Conservation (phyloP, 1,139 yeast genomes). For the Scheffersomyces titani region DNA sequence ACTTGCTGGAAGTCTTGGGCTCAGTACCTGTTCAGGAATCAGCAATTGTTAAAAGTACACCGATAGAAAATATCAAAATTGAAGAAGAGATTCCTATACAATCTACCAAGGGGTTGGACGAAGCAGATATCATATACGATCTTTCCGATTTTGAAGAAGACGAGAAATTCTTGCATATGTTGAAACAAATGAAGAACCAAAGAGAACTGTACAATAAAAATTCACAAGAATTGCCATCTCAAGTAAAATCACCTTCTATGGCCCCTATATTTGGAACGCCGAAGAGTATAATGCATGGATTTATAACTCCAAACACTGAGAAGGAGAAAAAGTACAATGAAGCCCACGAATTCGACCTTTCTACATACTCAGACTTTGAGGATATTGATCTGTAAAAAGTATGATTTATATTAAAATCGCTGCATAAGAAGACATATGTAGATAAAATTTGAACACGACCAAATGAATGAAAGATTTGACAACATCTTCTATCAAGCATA, state of each 20-base stretch:
- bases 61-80: background rate
- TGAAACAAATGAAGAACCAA: slow-evolving; percentile 4
- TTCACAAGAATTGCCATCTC: background rate
- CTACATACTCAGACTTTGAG: slow-evolving; percentile 18
- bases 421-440: background rate
- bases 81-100: background rate
- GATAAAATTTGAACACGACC: background rate
- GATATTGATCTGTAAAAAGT: slow-evolving; percentile 11
- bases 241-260: background rate
- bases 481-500: background rate
- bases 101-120: slow-evolving; percentile 4
- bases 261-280: background rate
- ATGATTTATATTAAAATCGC: background rate
- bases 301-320: slow-evolving; percentile 1
- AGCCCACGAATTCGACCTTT: slow-evolving; percentile 16
- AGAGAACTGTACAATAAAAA: background rate
- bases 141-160: slow-evolving; percentile 33
- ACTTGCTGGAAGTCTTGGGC: background rate
- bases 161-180: slow-evolving; percentile 16
- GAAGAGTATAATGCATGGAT: background rate
- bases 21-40: background rate
- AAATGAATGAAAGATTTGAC: background rate
- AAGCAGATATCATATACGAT: slow-evolving; percentile 19
- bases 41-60: background rate
- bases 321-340: slow-evolving; percentile 6